A percentile compares a stretch with the other conserved stretches of the same genome.
These are phyloP conservation scores for thale cress (Arabidopsis thaliana) DNA, from an alignment of 345 rosid genomes.

Conservation along the genomic window DNA sequence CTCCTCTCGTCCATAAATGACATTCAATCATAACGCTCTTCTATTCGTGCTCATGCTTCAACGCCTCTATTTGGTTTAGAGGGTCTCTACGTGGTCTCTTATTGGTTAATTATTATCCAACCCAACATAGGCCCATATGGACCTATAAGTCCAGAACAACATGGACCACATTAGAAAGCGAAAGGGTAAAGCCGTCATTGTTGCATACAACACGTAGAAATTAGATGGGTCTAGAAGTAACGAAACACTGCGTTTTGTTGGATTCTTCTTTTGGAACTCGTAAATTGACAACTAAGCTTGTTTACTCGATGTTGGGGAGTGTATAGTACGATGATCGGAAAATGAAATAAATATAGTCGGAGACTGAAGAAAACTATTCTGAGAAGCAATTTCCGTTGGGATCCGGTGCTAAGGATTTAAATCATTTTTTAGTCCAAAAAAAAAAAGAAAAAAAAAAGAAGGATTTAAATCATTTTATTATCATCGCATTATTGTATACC, in stretches of 20 bases:
- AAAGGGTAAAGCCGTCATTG: background rate
- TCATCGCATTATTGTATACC: background rate
- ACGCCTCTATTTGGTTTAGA: background rate
- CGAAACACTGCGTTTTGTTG: background rate
- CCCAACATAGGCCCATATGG: conserved; percentile 16
- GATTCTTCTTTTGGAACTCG: background rate
- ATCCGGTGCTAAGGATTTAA: background rate
- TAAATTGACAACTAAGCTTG: background rate
- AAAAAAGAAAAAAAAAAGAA: too few relatives aligned
- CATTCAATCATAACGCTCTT: background rate
- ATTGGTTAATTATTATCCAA: background rate
- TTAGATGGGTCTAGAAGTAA: background rate
- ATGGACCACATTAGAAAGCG: background rate
- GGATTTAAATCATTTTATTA: background rate
- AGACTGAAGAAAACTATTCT: background rate
- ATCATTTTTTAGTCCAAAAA: background rate
- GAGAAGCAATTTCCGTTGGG: background rate
- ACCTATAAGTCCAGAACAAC: background rate
- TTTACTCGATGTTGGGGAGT: background rate
- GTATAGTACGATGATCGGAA: background rate
- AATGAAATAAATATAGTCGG: background rate
- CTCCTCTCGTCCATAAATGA: background rate
- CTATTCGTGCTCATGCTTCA: background rate
- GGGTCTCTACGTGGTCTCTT: background rate
- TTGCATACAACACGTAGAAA: background rate